Evolutionary conservation across 1,284 basidiomycete genomes (phyloP), one percentile per base, ranked within the genome.

Genomic region (Anthracocystis walkeri): DNA sequence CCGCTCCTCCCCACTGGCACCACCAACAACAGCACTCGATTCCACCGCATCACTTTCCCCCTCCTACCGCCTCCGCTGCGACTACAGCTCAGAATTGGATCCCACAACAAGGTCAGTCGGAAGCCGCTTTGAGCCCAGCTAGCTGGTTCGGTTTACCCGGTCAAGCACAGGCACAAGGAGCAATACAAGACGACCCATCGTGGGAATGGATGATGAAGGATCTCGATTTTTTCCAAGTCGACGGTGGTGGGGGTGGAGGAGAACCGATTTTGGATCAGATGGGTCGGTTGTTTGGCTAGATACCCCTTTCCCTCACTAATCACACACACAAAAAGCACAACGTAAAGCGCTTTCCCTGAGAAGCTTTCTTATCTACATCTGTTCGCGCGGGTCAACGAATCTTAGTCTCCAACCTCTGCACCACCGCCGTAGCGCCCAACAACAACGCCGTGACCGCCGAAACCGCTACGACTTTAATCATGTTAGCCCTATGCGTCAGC

Each of bases 151-250:
- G 27, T 16, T 25, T 38, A 10, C 11, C 35, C 14, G 14, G 35
- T 14, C 35, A 38, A 53, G 40, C 38, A n/a, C n/a, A 4, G 0
- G 14, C 40, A 12, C 29, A 8, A 1, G 31, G 25, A 21, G 11
- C 3, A 23, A 23, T 7, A 27, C 21, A 12, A 33, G 55, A 56
- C 21, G 69, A 73, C 33, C 61, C 53, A 16, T 44, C 44, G 18
- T 71, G 73, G 73, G 61, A 71, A 27, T 75, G 73, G 68, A 72
- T 75, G 73, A 73, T 75, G 68, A 50, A 45, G 16, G 69, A 73
- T 33, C 51, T 76, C 3, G 64, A 72, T 29, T 73, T 76, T 38
- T 62, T 65, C 57, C 48, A 14, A 20, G 60, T 76, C 5, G 67
- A 71, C n/a, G 74, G 74, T 2, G 74, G 74, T 1, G 68, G 65